Evolutionary conservation across 805 yeast species (phyloP).

Genomic region (Saturnispora halmiae): DNA sequence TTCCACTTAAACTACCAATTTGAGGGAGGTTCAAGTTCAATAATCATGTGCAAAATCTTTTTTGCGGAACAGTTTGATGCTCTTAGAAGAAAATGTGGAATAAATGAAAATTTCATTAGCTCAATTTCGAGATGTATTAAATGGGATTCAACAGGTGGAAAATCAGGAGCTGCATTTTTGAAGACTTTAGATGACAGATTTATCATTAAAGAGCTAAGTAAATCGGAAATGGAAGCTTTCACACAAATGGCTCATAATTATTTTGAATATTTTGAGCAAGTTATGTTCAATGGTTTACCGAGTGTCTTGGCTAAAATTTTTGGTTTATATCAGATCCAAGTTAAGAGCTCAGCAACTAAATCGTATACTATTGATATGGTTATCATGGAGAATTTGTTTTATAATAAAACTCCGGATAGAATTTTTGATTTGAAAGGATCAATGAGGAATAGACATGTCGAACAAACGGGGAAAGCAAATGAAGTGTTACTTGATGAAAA

Average conservation of each 20-base stretch:
- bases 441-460: slow-evolving; percentile 93
- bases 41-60: slow-evolving; percentile 82
- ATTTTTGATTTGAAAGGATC: slow-evolving; percentile 96
- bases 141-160: slow-evolving; percentile 96
- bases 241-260: slow-evolving; percentile 93
- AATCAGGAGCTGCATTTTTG: slow-evolving; percentile 88
- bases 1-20: slow-evolving; percentile 89
- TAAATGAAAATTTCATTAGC: slow-evolving; percentile 66
- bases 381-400: slow-evolving; percentile 92
- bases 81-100: slow-evolving; percentile 74
- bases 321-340: slow-evolving; percentile 91
- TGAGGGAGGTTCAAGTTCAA: slow-evolving; percentile 64
- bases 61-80: slow-evolving; percentile 97
- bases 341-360: slow-evolving; percentile 65
- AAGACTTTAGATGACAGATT: slow-evolving; percentile 87
- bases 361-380: slow-evolving; percentile 80
- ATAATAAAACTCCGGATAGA: slow-evolving; percentile 68
- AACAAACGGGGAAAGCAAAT: slow-evolving; percentile 90
- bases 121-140: slow-evolving; percentile 87
- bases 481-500: slow-evolving; percentile 94
- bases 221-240: slow-evolving; percentile 85
- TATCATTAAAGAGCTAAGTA: slow-evolving; percentile 81
- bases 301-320: slow-evolving; percentile 90
- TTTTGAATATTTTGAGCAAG: slow-evolving; percentile 92
- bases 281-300: slow-evolving; percentile 88